Evolutionary conservation across 208 protist species (phyloP), one percentile per base, ranked within the genome.

Genomic region (Angomonas ambiguus): DNA sequence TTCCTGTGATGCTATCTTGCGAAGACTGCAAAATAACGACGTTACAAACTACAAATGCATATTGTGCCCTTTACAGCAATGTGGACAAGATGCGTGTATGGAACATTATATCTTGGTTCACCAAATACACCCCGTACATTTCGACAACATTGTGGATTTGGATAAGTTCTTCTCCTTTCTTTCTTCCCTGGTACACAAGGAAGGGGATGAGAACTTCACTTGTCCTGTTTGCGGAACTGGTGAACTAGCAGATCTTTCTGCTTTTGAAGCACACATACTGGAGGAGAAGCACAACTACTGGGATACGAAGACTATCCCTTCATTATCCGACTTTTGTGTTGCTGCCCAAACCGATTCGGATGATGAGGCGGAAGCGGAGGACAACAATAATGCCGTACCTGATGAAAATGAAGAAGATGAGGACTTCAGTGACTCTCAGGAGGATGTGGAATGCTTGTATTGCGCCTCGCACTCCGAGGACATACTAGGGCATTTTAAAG

Each of bases 161-260:
- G 35, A 74, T 34, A 72, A 69, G 1, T 72, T 90, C 42, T 65
- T 94, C 58, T 18, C 8, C 5, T 55, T 75, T 49, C 65, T 91
- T 10, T 67, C 67, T 0, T n/a, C 24, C 20, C 48, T 57, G 1
- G 53, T 73, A 51, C 75, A 64, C 30, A 16, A 22, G 33, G 31
- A 18, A 49, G 25, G 51, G 25, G 51, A 24, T 11, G 31, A 59
- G 2, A 35, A 20, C 4, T 72, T 63, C 72, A 45, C 49, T 32
- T 93, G 87, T 57, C 87, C 87, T 0, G 82, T 91, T 20, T 93
- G 87, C 65, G 27, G 56, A 0, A 59, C 63, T 8, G 59, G 62
- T 22, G 72, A 65, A 1, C 33, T 27, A 18, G 34, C 64, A 20
- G 57, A 65, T 1, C 34, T 56, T 25, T 41, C 42, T 0, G 38